phyloP scores from a whole-genome alignment of 306 rosid species.

The Corylus americana region DNA sequence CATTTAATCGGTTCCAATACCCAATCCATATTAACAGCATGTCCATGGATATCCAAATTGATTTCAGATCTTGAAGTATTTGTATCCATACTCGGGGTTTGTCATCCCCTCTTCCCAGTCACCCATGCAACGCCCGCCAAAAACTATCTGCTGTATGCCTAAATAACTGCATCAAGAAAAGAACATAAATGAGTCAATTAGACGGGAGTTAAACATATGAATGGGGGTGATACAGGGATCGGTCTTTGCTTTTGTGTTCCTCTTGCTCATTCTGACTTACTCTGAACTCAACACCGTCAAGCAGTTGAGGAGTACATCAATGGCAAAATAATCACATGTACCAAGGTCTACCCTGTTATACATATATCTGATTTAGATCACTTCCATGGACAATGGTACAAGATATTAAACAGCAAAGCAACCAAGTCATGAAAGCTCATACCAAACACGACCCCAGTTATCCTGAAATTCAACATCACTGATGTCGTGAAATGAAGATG shows the following conservation, averaged over 20 bases:
- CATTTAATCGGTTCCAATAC: background rate
- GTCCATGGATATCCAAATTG: background rate
- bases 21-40: background rate
- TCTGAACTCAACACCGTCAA: slow-evolving; percentile 81
- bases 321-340: slow-evolving; percentile 73
- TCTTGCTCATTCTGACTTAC: slow-evolving; percentile 51
- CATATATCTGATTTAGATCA: slow-evolving; percentile 20
- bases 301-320: slow-evolving; percentile 89
- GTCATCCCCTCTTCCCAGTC: slow-evolving; percentile 99
- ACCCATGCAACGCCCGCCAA: slow-evolving; percentile 81
- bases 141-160: slow-evolving; percentile 83
- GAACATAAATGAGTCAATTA: background rate
- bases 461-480: slow-evolving; percentile 87
- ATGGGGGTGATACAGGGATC: background rate
- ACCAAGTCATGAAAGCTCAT: slow-evolving; percentile 17
- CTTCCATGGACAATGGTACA: background rate
- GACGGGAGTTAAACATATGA: background rate
- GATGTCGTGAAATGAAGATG: slow-evolving; percentile 92
- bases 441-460: slow-evolving; percentile 97
- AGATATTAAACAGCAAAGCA: background rate
- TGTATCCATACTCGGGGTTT: slow-evolving; percentile 73
- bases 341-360: slow-evolving; percentile 90
- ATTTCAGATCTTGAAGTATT: slow-evolving; percentile 69
- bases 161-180: slow-evolving; percentile 57
- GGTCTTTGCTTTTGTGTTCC: background rate